Base-by-base conservation (phyloP, 2,329 filamentous ascomycete species). In the Aspergillus transmontanensis region DNA sequence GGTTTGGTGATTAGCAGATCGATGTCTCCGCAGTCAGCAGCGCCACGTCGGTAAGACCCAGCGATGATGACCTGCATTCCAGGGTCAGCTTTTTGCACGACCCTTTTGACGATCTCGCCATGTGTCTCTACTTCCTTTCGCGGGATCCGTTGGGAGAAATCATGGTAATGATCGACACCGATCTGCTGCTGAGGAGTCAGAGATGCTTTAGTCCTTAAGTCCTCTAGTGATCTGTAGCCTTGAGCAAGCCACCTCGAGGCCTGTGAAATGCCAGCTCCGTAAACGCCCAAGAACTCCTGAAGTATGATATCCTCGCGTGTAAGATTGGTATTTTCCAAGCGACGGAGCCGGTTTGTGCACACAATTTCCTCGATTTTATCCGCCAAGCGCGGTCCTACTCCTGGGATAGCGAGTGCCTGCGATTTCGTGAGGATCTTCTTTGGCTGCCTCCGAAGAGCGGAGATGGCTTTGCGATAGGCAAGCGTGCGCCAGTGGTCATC, bases 341-440 rank as follows among this genome's bases (percentile, higher is more conserved):
- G 85, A 48, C 85, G 85, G 0, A 97, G 84, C 30, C 84, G 83
- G 70, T 92, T 86, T 0, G 92, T 97, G 45, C 84, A 83, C 2
- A 88, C 91, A 50, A 97, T 96, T 73, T 97, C 94, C 71, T 95
- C 92, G 66, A 98, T 95, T 76, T 97, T 97, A 30, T 86, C 82
- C 0, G 93, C 93, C 1, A 97, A 80, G 1, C 91, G 85, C 12
- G 82, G 71, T 9, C 94, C 94, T 41, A 97, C 88, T 62, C 84
- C 85, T 0, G 88, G 87, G 1, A 97, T 82, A 2, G 79, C 76
- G 12, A 84, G 79, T 0, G 94, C 94, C 75, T 96, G 85, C 56
- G 88, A 84, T 62, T 86, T 88, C 0, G 90, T 94, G 4, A 77
- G 81, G 63, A 97, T 86, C 72, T 87, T 89, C 23, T 71, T 73